Evolutionary conservation across 2,329 filamentous ascomycete species (phyloP), one percentile per base, ranked within the genome.

Genomic region (Stemphylium lycopersici): DNA sequence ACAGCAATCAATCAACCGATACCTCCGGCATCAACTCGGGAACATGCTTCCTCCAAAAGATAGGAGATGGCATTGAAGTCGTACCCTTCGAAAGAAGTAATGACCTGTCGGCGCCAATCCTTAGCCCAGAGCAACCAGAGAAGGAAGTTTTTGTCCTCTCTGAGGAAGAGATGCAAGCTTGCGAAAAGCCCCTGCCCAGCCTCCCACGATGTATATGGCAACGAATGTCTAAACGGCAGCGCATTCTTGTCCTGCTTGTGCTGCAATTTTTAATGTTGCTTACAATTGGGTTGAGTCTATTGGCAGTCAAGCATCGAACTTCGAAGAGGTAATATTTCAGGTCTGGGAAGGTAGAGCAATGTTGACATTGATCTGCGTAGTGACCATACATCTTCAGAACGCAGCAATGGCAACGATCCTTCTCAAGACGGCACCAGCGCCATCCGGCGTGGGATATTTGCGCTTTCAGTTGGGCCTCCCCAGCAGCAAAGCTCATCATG

Each of bases 1-100:
- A 56, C 4, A 42, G 33, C 31, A 53, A 32, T 7, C 55, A 38
- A 15, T 58, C 48, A 32, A 44, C 43, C 7, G 52, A 36, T 20
- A 59, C 26, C 15, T 54, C 51, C 32, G 56, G 37, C 39, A 53
- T 61, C 16, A 39, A 59, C 6, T 64, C 59, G 4, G 48, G 52
- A 8, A 55, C 56, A 54, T 52, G 61, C 36, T 38, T 53, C 2
- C 50, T 58, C 15, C 47, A 56, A 26, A 40, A 58, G 16, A 57
- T 71, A 10, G 64, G 64, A 24, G 63, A 69, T 56, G 70, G 69
- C n/a, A 65, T 71, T 16, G 69, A 73, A 43, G 55, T 70, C 0
- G 68, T 72, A 6, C 70, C 70, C 0, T 51, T 73, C 26, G 70
- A 72, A 43, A 56, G 63, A 22, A 58, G 59, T 20, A 65, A 68